A percentile compares a stretch with the other conserved stretches of the same genome.
phyloP scores from a whole-genome alignment of 495 filamentous ascomycete species.

The Aspergillus hancockii region DNA sequence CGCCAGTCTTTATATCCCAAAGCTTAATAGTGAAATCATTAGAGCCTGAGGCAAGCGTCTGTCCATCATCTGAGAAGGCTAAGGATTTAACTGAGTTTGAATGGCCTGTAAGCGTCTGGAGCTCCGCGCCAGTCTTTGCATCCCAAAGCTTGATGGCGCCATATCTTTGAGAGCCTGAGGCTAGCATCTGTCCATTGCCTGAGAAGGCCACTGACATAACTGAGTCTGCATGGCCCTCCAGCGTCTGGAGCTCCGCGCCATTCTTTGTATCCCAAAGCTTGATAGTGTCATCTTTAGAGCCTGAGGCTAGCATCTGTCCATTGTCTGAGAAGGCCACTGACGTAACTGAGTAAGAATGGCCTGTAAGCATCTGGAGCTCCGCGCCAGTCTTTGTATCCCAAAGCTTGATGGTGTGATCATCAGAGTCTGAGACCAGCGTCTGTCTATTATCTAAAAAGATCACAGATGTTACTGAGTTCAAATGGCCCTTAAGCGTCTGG shows the following conservation, averaged over 20 bases:
- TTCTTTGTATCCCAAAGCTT: constrained; percentile 25
- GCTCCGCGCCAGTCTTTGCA: background rate
- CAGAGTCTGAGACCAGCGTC: too few relatives aligned
- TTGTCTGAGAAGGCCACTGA: constrained; percentile 15
- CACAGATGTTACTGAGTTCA: background rate
- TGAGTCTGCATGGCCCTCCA: too few relatives aligned
- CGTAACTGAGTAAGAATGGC: background rate
- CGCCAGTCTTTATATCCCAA: constrained; percentile 1
- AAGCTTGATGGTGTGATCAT: too few relatives aligned
- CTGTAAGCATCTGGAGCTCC: constrained; percentile 17
- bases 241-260: background rate
- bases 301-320: too few relatives aligned
- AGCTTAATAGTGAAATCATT: too few relatives aligned
- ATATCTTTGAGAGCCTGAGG: too few relatives aligned
- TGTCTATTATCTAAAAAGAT: constrained; percentile 18
- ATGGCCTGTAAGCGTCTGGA: background rate
- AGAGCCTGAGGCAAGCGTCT: too few relatives aligned
- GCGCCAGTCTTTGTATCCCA: constrained; percentile 1
- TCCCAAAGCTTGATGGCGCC: constrained; percentile 20
- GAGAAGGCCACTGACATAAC: background rate
- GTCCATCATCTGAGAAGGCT: background rate
- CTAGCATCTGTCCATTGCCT: constrained; percentile 23
- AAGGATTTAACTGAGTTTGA: background rate
- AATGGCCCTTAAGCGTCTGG: too few relatives aligned
- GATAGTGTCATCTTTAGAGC: constrained; percentile 23